phyloP scores from a whole-genome alignment of 2,329 filamentous ascomycete species.

The Incumbomyces lentus region DNA sequence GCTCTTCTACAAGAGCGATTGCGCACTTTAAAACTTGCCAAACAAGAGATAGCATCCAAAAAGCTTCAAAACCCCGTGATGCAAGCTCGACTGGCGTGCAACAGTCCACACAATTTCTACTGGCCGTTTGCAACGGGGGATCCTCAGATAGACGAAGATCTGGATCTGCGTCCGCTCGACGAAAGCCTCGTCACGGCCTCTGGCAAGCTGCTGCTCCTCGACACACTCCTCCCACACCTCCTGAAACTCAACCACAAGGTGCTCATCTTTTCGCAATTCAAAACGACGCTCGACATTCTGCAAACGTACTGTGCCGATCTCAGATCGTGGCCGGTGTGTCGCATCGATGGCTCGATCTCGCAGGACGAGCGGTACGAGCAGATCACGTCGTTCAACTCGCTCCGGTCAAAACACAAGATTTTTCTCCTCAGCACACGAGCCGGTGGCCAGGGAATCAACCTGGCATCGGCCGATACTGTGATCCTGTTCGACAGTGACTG shows the following conservation, averaged over 20 bases:
- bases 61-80: conserved; percentile 88
- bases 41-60: conserved; percentile 78
- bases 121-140: conserved; percentile 62
- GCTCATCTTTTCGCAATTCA: conserved; percentile 94
- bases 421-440: conserved; percentile 86
- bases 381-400: conserved; percentile 62
- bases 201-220: conserved; percentile 91
- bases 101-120: conserved; percentile 93
- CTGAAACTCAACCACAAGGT: conserved; percentile 74
- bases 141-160: conserved; percentile 45
- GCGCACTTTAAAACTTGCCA: conserved; percentile 33
- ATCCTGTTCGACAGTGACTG: conserved; percentile 85
- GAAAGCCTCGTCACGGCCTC: conserved; percentile 76
- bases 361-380: conserved; percentile 61
- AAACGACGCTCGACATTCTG: conserved; percentile 82
- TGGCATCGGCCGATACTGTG: conserved; percentile 83
- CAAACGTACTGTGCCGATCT: conserved; percentile 75
- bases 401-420: conserved; percentile 52
- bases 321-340: conserved; percentile 68
- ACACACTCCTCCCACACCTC: conserved; percentile 68
- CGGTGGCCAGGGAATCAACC: conserved; percentile 90
- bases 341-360: conserved; percentile 79
- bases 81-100: conserved; percentile 84
- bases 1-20: conserved; percentile 13
- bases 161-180: conserved; percentile 53